Conservation (phyloP, 164 flowering plant species). For the Sedum album region DNA sequence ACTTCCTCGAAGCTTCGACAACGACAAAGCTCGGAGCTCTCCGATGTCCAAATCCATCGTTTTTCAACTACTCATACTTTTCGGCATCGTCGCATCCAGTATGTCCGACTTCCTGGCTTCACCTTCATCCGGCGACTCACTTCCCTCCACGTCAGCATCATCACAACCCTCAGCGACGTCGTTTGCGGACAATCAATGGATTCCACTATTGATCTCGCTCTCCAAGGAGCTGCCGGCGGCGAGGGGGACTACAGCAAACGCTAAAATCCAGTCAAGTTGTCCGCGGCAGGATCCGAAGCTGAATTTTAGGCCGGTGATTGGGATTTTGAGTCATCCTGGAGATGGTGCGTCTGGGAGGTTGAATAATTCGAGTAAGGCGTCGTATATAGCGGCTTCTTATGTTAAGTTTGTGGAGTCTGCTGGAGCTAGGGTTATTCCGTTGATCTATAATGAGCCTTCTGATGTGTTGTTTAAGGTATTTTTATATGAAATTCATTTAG, state of each 20-base stretch:
- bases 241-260: neutral
- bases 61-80: neutral
- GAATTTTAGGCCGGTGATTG: conserved; percentile 76
- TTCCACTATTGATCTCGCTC: conserved; percentile 32
- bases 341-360: conserved; percentile 93
- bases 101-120: neutral
- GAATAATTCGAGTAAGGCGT: conserved; percentile 46
- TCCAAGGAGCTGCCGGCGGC: conserved; percentile 30
- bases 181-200: conserved; percentile 39
- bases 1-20: neutral
- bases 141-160: neutral
- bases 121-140: neutral
- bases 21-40: conserved; percentile 1
- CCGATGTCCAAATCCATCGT: neutral
- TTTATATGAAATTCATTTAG: neutral
- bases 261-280: conserved; percentile 18
- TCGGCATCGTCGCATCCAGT: neutral
- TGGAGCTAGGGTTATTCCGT: conserved; percentile 91
- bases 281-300: conserved; percentile 44
- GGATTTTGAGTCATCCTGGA: conserved; percentile 89
- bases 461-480: conserved; percentile 51
- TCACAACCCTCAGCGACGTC: conserved; percentile 17
- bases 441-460: conserved; percentile 74
- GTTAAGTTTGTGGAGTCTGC: conserved; percentile 93
- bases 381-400: conserved; percentile 95